Percentiles rank a stretch among this genome's conserved stretches.
Conservation (phyloP, 306 rosid species). For the Clitoria ternatea region DNA sequence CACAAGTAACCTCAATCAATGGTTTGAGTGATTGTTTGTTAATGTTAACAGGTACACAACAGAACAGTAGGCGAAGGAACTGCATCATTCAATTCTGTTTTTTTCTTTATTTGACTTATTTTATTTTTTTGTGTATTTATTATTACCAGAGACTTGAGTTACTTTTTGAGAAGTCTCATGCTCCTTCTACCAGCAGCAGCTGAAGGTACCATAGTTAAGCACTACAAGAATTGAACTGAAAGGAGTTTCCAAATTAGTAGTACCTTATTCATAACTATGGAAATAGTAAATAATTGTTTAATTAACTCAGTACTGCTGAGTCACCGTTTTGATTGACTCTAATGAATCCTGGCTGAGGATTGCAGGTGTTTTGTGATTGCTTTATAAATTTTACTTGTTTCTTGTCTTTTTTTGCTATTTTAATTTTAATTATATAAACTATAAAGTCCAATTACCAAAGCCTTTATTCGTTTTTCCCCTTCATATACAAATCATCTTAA, state of each 20-base stretch:
- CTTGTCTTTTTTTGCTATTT: not conserved
- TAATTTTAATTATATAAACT: not conserved
- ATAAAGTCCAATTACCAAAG: not conserved
- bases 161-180: conserved; percentile 50
- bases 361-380: not conserved
- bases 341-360: not conserved
- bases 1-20: no score
- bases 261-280: conserved; percentile 11
- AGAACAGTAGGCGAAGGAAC: conserved; percentile 5
- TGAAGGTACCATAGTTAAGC: conserved; percentile 15
- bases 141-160: conserved; percentile 63
- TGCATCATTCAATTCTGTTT: not conserved
- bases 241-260: not conserved
- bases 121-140: conserved; percentile 5
- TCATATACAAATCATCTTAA: not conserved
- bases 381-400: not conserved
- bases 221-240: conserved; percentile 2
- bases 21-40: not conserved
- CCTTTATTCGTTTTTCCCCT: not conserved
- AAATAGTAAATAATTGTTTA: conserved; percentile 9
- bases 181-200: conserved; percentile 34
- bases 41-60: not conserved
- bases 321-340: conserved; percentile 13
- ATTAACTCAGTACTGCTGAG: not conserved
- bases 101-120: not conserved